Evolutionary conservation across 179 eudicot species (phyloP).

Genomic region (Silene noctiflora): DNA sequence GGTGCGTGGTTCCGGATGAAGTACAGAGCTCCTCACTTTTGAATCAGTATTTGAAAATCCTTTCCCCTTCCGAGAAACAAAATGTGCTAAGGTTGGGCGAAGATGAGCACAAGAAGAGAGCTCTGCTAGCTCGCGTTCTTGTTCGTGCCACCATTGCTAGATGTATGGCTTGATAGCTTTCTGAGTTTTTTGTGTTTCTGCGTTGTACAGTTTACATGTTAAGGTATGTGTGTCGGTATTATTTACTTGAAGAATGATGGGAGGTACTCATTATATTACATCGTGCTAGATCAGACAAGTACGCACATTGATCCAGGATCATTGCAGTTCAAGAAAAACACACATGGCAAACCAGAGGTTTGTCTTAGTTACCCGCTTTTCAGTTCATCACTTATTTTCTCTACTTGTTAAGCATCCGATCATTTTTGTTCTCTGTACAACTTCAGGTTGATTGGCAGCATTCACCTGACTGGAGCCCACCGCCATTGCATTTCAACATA

Average conservation of each 20-base stretch:
- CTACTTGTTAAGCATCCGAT: background rate
- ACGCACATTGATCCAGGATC: constrained; percentile 51
- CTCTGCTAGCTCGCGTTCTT: constrained; percentile 66
- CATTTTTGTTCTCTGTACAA: background rate
- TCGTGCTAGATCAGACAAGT: constrained; percentile 73
- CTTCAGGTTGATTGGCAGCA: constrained; percentile 55
- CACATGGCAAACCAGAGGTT: constrained; percentile 91
- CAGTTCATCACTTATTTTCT: background rate
- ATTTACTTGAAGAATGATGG: background rate
- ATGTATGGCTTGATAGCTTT: constrained; percentile 41
- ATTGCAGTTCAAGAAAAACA: constrained; percentile 69
- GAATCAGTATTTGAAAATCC: constrained; percentile 54
- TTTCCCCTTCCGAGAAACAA: constrained; percentile 65
- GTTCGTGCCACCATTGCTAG: constrained; percentile 86
- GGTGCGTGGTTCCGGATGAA: constrained; percentile 73
- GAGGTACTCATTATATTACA: constrained; percentile 21
- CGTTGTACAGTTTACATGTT: too few species aligned
- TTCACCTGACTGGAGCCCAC: constrained; percentile 36
- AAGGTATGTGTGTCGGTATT: background rate
- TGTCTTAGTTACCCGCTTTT: constrained; percentile 10
- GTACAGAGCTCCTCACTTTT: constrained; percentile 49
- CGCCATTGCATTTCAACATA: constrained; percentile 71
- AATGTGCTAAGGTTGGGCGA: constrained; percentile 49
- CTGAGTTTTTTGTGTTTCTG: background rate
- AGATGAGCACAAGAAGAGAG: constrained; percentile 53